These are phyloP conservation scores for Kazachstania bromeliacearum DNA, from an alignment of 805 yeast species.

Conservation along the genomic window DNA sequence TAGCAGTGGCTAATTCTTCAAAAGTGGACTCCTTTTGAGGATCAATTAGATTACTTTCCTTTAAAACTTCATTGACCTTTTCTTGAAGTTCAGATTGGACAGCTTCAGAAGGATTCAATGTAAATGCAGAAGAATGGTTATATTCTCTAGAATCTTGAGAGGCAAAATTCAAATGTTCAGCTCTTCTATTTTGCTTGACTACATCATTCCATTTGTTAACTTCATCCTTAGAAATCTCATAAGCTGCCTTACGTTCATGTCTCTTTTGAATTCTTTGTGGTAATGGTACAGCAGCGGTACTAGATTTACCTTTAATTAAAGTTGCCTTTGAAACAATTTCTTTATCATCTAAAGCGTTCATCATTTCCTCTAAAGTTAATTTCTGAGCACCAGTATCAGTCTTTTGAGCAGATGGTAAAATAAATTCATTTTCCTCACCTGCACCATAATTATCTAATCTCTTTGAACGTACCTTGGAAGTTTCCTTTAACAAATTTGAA, in stretches of 20 bases:
- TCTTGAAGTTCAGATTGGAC: constrained; percentile 56
- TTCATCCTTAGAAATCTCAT: constrained; percentile 78
- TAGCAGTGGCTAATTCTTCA: constrained; percentile 78
- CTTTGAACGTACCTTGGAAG: constrained; percentile 31
- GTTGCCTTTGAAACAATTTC: constrained; percentile 43
- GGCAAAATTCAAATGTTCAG: constrained; percentile 56
- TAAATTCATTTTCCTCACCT: constrained; percentile 58
- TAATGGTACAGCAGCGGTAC: constrained; percentile 65
- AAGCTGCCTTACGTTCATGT: constrained; percentile 82
- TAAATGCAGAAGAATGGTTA: constrained; percentile 47
- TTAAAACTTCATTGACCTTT: constrained; percentile 50
- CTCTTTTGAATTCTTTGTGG: constrained; percentile 81
- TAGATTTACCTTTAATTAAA: constrained; percentile 33
- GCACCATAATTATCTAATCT: constrained; percentile 43
- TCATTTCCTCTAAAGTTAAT: constrained; percentile 64
- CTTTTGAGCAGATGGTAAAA: constrained; percentile 43
- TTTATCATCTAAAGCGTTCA: constrained; percentile 50
- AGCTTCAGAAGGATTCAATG: constrained; percentile 32
- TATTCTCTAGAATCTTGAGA: constrained; percentile 17
- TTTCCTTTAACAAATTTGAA: constrained; percentile 30
- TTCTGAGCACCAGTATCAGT: constrained; percentile 26
- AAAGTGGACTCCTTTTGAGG: constrained; percentile 73
- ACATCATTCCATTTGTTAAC: constrained; percentile 83
- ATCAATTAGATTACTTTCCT: constrained; percentile 57
- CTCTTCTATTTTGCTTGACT: constrained; percentile 66